These are phyloP conservation scores for Lomentospora prolificans DNA, from an alignment of 2,329 filamentous ascomycete genomes.

Conservation along the genomic window DNA sequence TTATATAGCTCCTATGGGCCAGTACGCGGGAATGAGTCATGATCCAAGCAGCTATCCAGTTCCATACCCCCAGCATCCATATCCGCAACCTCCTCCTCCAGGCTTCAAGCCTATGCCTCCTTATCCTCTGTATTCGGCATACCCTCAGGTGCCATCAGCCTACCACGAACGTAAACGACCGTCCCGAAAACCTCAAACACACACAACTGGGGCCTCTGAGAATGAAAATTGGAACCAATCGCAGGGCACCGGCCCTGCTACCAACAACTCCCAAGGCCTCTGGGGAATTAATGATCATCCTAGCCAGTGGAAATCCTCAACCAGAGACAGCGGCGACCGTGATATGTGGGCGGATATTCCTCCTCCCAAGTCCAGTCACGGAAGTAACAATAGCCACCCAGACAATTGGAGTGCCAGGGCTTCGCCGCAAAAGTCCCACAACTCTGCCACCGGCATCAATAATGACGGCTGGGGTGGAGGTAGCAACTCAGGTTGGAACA, in stretches of 20 bases:
- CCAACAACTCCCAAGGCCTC: background rate
- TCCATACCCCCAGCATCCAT: background rate
- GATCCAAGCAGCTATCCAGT: background rate
- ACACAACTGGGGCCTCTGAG: too few relatives aligned
- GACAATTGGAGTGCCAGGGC: background rate
- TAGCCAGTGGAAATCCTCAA: background rate
- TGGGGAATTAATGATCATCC: background rate
- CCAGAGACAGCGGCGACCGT: background rate
- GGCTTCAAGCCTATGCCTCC: background rate
- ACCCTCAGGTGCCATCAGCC: background rate
- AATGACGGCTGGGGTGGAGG: background rate
- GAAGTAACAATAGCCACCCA: background rate
- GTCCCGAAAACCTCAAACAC: too few relatives aligned
- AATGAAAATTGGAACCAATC: background rate
- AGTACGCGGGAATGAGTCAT: background rate
- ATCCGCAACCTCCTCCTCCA: background rate
- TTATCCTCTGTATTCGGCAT: background rate
- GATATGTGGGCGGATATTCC: background rate
- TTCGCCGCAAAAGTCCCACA: background rate
- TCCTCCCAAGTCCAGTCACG: slow-evolving; percentile 1
- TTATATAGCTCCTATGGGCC: too few relatives aligned
- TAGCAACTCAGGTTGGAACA: background rate
- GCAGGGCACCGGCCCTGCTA: background rate
- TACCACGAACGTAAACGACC: too few relatives aligned
- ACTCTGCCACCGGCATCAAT: background rate